A percentile compares a stretch with the other conserved stretches of the same genome.
Conservation (phyloP, 2,329 filamentous ascomycete species). For the Tolypocladium tropicale region DNA sequence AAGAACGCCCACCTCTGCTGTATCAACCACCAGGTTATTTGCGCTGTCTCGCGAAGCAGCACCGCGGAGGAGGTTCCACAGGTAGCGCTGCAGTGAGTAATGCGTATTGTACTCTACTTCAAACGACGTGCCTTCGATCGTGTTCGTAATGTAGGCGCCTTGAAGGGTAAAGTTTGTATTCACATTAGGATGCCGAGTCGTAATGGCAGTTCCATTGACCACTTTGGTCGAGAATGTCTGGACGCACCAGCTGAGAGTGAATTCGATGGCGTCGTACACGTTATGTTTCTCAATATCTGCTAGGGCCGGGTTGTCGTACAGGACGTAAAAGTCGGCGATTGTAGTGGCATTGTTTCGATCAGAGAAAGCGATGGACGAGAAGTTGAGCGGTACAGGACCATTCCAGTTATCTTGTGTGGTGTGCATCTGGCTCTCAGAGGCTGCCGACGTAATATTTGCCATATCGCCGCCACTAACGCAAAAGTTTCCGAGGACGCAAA, state of each 20-base stretch:
- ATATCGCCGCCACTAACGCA: not conserved
- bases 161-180: not conserved
- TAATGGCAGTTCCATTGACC: not conserved
- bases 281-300: too few species aligned
- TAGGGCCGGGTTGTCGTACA: not conserved
- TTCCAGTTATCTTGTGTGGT: not conserved
- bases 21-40: not conserved
- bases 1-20: not conserved
- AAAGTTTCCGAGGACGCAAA: not conserved
- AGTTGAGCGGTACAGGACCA: not conserved
- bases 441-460: not conserved
- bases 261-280: not conserved
- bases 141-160: not conserved
- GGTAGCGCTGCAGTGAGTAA: not conserved
- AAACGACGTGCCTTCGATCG: not conserved
- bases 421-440: not conserved
- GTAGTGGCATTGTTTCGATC: not conserved
- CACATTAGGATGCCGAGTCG: not conserved
- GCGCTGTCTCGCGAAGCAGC: not conserved
- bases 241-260: not conserved
- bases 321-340: not conserved
- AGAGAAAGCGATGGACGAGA: not conserved
- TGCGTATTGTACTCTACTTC: not conserved
- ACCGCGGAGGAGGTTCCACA: not conserved
- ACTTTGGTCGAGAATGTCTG: not conserved